Evolutionary conservation across 805 yeast genomes (phyloP), one percentile per base, ranked within the genome.

Genomic region (Candida saitoana): DNA sequence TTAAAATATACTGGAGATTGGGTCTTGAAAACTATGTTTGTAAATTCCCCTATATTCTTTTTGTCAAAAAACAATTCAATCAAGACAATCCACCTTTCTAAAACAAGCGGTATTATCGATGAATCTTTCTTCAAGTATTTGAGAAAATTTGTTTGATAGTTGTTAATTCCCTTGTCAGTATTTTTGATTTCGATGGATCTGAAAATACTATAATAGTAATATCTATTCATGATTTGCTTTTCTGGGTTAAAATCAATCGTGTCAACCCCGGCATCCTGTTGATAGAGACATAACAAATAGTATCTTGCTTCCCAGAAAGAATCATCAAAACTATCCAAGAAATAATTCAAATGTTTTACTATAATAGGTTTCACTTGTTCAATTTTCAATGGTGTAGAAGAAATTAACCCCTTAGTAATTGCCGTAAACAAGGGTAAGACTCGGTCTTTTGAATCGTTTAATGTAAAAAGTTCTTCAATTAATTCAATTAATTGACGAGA

Each of bases 81-180:
- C 1, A 82, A 44, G 1, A 81, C 73, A 31, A 71, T 51, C 88
- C 88, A 84, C 50, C 87, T 74, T 7, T 51, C 37, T 39, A 80
- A 68, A 1, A 59, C 39, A 11, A 45, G 41, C 1, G 35, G 20
- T 3, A 49, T 16, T 0, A 69, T 40, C 12, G 38, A 34, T 3
- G 32, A 15, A 6, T 35, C 35, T 12, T 36, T 38, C 7, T 36
- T 19, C 6, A 56, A 18, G 22, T 44, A 49, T n/a, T 40, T 38
- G 2, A 50, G 8, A 27, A 58, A 57, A 4, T 38, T 39, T 1
- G 41, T 34, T 17, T 49, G 45, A 24, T 46, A 43, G 3, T 37
- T 34, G 8, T 39, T 31, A 9, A 31, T 17, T 4, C 39, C 5
- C 4, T 30, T 25, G 12, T 49, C 47, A 12, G 35, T 36, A 4